Conservation (phyloP, 306 rosid genomes). For the cucumber (Cucumis sativus) region Cucumber_9930_V3 NC_026661.2:20996001-20996500, state of each 20-base stretch:
- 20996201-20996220: neutral
- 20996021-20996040: conserved; percentile 99
- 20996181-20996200: neutral
- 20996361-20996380: too few relatives aligned
- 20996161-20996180: conserved; percentile 31
- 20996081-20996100: conserved; percentile 91
- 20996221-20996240: neutral
- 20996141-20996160: conserved; percentile 97
- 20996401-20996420: too few relatives aligned
- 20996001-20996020: conserved; percentile 97
- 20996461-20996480: too few relatives aligned
- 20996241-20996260: too few relatives aligned
- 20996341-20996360: too few relatives aligned
- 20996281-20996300: neutral
- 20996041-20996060: conserved; percentile 71
- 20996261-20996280: too few relatives aligned
- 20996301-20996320: neutral
- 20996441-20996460: too few relatives aligned
- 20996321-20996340: too few relatives aligned
- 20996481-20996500: too few relatives aligned
- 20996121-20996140: conserved; percentile 99
- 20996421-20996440: too few relatives aligned
- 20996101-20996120: conserved; percentile 98
- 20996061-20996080: conserved; percentile 82
- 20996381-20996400: too few relatives aligned